Base-by-base conservation (phyloP, 495 filamentous ascomycete species). In the Aspergillus affinis region DNA sequence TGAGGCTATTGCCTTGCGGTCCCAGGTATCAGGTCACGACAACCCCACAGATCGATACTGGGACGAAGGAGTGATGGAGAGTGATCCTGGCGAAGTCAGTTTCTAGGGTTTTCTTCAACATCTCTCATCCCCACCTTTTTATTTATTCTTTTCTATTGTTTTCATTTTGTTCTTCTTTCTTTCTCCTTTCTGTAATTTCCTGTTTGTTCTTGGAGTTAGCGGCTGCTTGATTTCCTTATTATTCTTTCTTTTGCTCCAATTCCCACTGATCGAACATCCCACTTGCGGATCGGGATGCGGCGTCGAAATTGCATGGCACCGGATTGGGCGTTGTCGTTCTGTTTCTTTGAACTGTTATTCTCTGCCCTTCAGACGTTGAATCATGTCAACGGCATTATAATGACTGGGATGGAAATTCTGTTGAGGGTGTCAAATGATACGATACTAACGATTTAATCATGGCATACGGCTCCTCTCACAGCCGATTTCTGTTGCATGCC, bases 61-160 rank as follows among this genome's bases (percentile, higher is more conserved):
- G 75, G 72, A 77, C 52, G 78, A 79, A 20, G 72, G 50, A 12
- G 76, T 78, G 20, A 66, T 81, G 60, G 78, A 81, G 51, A 74
- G 65, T 44, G 78, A 81, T 47, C 65, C 68, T 4, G 78, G 78
- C 18, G 76, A 78, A 68, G 78, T 81, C 59, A 81, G 78, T 58
- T 75, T 76, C 64, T 81, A 68, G 69, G 19, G 41, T 17, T 44
- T 50, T 18, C 27, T 54, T 58, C n/a, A 54, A 59, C 32, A 47
- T 47, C 53, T 48, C 45, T 32, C 49, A 46, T 44, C 21, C 19
- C 21, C 13, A 17, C 30, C 21, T 20, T 21, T 54, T 49, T 51
- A 41, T 44, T 61, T n/a, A n/a, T n/a, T 58, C 23, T 13, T 47
- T 52, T 27, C 51, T 54, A 36, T 54, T 59, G 13, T 61, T 48